Percentiles rank a stretch among this genome's conserved stretches.
Evolutionary conservation across 2,329 filamentous ascomycete genomes (phyloP).

Genomic region (Myriosclerotinia curreyana): DNA sequence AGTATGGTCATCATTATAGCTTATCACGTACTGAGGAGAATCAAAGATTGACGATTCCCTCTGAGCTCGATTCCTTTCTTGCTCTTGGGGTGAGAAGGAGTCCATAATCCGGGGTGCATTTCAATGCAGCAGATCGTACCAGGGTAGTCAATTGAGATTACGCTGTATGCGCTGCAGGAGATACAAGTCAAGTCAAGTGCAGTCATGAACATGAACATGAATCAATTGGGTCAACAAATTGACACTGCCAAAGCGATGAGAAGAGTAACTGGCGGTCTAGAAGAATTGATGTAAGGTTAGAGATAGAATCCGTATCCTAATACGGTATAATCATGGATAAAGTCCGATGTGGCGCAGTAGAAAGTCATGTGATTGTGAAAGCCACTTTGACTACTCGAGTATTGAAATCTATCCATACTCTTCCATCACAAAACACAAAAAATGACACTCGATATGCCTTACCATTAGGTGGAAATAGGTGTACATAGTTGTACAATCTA

Average conservation of each 20-base stretch:
- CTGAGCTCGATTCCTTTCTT: conserved; percentile 11
- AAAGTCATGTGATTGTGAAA: background rate
- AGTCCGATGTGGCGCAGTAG: background rate
- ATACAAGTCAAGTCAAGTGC: background rate
- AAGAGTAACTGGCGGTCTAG: conserved; percentile 11
- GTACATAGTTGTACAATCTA: too few species aligned
- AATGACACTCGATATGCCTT: too few species aligned
- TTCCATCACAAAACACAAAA: too few species aligned
- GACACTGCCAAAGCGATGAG: background rate
- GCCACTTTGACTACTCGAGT: background rate
- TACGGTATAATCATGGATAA: background rate
- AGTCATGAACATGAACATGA: background rate
- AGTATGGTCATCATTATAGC: conserved; percentile 25
- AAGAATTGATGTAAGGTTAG: conserved; percentile 12
- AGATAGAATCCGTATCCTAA: conserved; percentile 8
- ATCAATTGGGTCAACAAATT: background rate
- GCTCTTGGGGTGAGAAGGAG: conserved; percentile 15
- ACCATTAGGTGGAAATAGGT: too few species aligned
- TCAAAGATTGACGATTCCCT: conserved; percentile 21
- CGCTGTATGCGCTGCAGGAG: conserved; percentile 8
- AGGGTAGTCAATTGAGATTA: background rate
- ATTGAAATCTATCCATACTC: too few species aligned
- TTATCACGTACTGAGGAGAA: conserved; percentile 25
- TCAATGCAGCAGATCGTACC: conserved; percentile 2
- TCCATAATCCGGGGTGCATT: conserved; percentile 18